phyloP scores from a whole-genome alignment of 2,329 filamentous ascomycete genomes.

The Bretziella fagacearum region DNA sequence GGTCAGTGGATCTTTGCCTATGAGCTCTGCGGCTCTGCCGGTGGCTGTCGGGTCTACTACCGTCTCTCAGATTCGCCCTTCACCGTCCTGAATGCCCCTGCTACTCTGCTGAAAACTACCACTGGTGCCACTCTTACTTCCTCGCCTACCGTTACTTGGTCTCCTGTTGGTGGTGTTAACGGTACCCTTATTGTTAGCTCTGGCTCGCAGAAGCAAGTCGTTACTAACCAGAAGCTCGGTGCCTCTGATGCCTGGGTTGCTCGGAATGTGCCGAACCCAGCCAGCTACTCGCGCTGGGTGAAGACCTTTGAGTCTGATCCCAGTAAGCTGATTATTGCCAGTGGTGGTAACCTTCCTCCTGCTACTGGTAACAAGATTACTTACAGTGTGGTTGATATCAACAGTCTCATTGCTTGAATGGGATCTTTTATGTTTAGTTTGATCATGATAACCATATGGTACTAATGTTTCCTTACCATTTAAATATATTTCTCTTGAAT shows the following conservation, averaged over 20 bases:
- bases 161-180: slow-evolving; percentile 26
- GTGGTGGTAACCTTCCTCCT: slow-evolving; percentile 29
- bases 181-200: slow-evolving; percentile 29
- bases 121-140: slow-evolving; percentile 19
- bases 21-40: slow-evolving; percentile 37
- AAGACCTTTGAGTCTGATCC: slow-evolving; percentile 23
- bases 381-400: slow-evolving; percentile 21
- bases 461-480: background rate
- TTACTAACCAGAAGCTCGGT: slow-evolving; percentile 27
- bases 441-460: background rate
- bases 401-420: slow-evolving; percentile 13
- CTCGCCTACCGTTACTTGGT: slow-evolving; percentile 30
- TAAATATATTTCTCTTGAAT: too few species aligned
- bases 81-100: slow-evolving; percentile 22
- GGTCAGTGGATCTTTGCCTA: slow-evolving; percentile 47
- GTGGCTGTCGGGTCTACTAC: slow-evolving; percentile 30
- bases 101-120: slow-evolving; percentile 21
- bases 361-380: slow-evolving; percentile 27
- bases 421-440: background rate
- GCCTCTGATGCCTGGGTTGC: slow-evolving; percentile 24
- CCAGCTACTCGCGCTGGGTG: slow-evolving; percentile 25
- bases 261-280: slow-evolving; percentile 22
- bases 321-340: slow-evolving; percentile 26
- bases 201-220: slow-evolving; percentile 23
- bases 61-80: slow-evolving; percentile 25